Evolutionary conservation across 2,329 filamentous ascomycete species (phyloP), one percentile per base, ranked within the genome.

Genomic region (Xylaria sp.): DNA sequence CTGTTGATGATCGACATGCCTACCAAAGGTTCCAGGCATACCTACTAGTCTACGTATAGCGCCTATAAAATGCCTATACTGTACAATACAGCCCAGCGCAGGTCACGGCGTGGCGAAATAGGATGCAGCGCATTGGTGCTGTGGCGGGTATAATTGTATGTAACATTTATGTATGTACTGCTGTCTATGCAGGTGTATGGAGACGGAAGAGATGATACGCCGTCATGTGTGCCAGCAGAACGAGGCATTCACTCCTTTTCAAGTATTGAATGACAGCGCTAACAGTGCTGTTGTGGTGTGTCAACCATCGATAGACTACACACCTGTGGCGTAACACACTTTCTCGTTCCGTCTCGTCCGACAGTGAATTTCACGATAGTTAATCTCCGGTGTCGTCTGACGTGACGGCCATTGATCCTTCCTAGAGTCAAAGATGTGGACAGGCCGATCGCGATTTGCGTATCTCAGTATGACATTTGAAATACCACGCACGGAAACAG

Each of bases 31-130:
- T 34, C 12, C 36, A 55, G 18, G 30, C 60, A 43, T 55, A 20
- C 25, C 45, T 46, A 15, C 30, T 57, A 50, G 46, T 50, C 43
- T 20, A 23, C 10, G 18, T n/a, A 53, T 34, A 53, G 50, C 50
- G 30, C 50, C 50, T 53, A 12, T 53, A 53, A n/a, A 32, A 53
- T 13, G 50, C 50, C 50, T 36, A 23, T 34, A 25, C 34, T 20
- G 36, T 39, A 43, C 41, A 43, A n/a, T 39, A 41, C 34, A 15
- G 39, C 15, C 8, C 18, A 58, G 55, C 39, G 55, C 39, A 67
- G 70, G 60, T 69, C 68, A 68, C 67, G 67, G 72, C 63, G 70
- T 68, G 68, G 70, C 70, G 53, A 70, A 68, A 66, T 55, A 53
- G 60, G 59, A 53, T 64, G 62, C 39, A 34, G 50, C 71, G 72